Evolutionary conservation across 1,139 yeast species (phyloP).

Genomic region (Geotrichum klebahnii): DNA sequence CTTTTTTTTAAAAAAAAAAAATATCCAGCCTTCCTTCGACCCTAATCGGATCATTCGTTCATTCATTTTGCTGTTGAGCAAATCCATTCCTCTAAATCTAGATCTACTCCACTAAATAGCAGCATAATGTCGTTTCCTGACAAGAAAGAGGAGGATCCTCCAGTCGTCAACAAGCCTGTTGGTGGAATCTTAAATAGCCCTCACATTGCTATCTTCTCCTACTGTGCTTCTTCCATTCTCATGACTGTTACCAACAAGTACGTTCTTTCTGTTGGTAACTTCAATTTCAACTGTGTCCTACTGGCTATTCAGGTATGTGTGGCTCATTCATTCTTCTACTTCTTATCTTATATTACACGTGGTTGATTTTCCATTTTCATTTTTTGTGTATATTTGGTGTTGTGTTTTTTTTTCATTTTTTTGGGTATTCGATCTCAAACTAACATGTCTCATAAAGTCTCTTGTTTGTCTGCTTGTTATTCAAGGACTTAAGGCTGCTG

Average conservation of each 20-base stretch:
- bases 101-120: neutral
- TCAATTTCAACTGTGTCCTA: constrained; percentile 87
- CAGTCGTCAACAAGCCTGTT: constrained; percentile 14
- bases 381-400: neutral
- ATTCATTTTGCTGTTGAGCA: neutral
- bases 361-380: constrained; percentile 2
- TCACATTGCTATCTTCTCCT: constrained; percentile 76
- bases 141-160: constrained; percentile 22
- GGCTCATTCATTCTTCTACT: neutral
- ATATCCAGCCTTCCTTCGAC: too few relatives aligned
- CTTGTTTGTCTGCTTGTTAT: constrained; percentile 75
- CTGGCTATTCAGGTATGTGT: constrained; percentile 44
- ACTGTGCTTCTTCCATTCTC: constrained; percentile 87
- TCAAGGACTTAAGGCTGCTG: constrained; percentile 62
- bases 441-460: constrained; percentile 50
- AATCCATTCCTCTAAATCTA: neutral
- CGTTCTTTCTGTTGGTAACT: constrained; percentile 74
- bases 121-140: constrained; percentile 17
- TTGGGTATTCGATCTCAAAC: constrained; percentile 27
- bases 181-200: constrained; percentile 56
- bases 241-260: constrained; percentile 98
- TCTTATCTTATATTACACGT: constrained; percentile 3
- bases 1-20: too few relatives aligned
- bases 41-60: neutral
- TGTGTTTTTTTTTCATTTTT: constrained; percentile 8